A percentile compares a stretch with the other conserved stretches of the same genome.
Conservation (phyloP, 352 stramenopile genomes). For the Phytophthora pinifolia region DNA sequence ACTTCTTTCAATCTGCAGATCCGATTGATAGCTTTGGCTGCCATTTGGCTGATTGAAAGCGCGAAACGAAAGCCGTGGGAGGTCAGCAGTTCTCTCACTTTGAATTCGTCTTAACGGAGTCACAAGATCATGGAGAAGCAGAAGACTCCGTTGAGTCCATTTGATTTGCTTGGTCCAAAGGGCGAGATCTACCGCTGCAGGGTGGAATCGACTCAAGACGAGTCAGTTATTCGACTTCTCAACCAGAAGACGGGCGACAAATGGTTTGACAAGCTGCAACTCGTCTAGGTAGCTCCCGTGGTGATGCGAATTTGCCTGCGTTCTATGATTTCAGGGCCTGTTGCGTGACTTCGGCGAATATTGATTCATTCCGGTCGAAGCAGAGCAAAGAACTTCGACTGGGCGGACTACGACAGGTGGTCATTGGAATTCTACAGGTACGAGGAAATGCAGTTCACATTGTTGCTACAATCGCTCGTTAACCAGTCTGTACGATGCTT, state of each 20-base stretch:
- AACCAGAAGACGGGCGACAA: conserved; percentile 17
- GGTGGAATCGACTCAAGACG: conserved; percentile 1
- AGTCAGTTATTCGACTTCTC: conserved; percentile 7
- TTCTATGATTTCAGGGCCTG: conserved; percentile 8
- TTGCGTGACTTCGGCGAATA: conserved; percentile 8
- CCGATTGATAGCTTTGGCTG: no score
- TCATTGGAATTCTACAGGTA: conserved; percentile 19
- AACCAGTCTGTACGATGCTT: neutral
- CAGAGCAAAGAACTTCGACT: conserved; percentile 14
- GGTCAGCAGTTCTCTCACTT: no score
- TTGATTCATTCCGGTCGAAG: conserved; percentile 16
- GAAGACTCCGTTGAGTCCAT: neutral
- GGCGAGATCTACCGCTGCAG: conserved; percentile 2
- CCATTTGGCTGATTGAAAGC: neutral
- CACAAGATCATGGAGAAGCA: conserved; percentile 1
- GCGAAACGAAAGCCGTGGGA: no score
- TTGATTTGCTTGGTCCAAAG: conserved; percentile 3
- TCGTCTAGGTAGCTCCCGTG: no score
- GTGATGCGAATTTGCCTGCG: neutral
- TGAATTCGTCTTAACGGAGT: no score
- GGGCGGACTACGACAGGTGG: neutral
- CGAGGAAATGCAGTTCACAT: no score
- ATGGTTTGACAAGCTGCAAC: neutral
- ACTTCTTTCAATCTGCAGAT: no score
- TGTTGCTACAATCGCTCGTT: neutral